Conservation (phyloP, 2,329 filamentous ascomycete species). For the Aspergillus vadensis region DNA sequence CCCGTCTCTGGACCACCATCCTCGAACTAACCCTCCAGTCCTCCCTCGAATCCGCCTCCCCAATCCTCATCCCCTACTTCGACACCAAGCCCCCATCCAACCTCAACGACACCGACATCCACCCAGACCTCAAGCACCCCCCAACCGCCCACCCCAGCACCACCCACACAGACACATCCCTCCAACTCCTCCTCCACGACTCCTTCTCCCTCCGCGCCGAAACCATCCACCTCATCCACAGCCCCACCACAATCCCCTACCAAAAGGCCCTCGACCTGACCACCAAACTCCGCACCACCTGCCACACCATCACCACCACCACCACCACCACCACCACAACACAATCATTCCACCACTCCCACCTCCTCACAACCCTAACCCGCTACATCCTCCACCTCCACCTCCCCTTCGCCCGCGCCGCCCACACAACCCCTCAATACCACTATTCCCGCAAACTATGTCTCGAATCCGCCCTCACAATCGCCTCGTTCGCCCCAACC, state of each 20-base stretch:
- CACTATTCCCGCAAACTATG: slow-evolving; percentile 23
- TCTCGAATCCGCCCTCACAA: slow-evolving; percentile 22
- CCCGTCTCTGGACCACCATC: slow-evolving; percentile 22
- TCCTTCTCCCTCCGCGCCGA: slow-evolving; percentile 13
- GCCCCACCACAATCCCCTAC: slow-evolving; percentile 14
- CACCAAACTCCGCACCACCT: slow-evolving; percentile 16
- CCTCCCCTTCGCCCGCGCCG: slow-evolving; percentile 18
- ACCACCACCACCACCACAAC: neutral
- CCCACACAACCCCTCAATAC: slow-evolving; percentile 18
- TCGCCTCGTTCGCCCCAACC: slow-evolving; percentile 21
- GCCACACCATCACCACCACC: slow-evolving; percentile 14
- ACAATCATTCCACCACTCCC: slow-evolving; percentile 7
- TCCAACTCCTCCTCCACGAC: slow-evolving; percentile 23
- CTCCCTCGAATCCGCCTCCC: slow-evolving; percentile 17
- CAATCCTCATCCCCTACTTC: slow-evolving; percentile 8
- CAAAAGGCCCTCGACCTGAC: slow-evolving; percentile 19
- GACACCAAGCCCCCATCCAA: slow-evolving; percentile 25
- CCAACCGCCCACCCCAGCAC: slow-evolving; percentile 15
- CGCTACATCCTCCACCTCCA: slow-evolving; percentile 23
- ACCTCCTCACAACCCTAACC: slow-evolving; percentile 20
- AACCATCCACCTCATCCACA: slow-evolving; percentile 11
- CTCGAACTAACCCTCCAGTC: slow-evolving; percentile 20
- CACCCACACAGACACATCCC: slow-evolving; percentile 23
- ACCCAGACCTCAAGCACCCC: slow-evolving; percentile 19
- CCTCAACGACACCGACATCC: slow-evolving; percentile 28